Evolutionary conservation across 208 protist genomes (phyloP), one percentile per base, ranked within the genome.

Genomic region (Lotmaria passim): DNA sequence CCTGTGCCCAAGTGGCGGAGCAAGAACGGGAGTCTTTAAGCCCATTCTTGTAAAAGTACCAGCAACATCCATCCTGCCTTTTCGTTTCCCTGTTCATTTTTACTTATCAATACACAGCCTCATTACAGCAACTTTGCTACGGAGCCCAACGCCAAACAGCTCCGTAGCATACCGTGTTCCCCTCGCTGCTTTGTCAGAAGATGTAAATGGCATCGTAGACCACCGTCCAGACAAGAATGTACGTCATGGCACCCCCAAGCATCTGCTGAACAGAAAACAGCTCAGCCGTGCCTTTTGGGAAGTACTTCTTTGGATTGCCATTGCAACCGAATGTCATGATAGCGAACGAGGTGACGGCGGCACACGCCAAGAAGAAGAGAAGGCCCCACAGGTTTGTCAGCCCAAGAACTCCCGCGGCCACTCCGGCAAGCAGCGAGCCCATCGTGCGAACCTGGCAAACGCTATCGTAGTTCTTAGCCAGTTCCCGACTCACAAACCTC

Each of bases 191-290:
- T 43, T 47, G 77, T 87, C 23, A 96, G 66, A 96, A 96, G 66
- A 93, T 91, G 71, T 96, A 96, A 48, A 96, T 87, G 24, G 86
- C 83, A 56, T 96, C 89, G 58, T 96, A 96, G n/a, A 80, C 73
- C 4, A 96, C 85, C 7, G 87, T 96, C 91, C 91, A 96, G 1
- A 83, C 84, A 24, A 96, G 81, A 56, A 96, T 81, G 70, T 84
- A 96, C 6, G 91, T 91, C 86, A 96, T 91, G 26, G 62, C 82
- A 21, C 88, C 91, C 19, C 61, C 73, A 5, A 89, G 65, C 24
- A 96, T 74, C 23, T 74, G 79, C 34, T 78, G 79, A 34, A 93
- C 77, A 23, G 86, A 88, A 53, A 96, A 93, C 7, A 94, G 58
- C 14, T 87, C 72, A 30, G 81, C 78, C 36, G 68, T 78, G 17